Base-by-base conservation (phyloP, 768 basidiomycete species). In the Hebeloma cylindrosporum region DNA sequence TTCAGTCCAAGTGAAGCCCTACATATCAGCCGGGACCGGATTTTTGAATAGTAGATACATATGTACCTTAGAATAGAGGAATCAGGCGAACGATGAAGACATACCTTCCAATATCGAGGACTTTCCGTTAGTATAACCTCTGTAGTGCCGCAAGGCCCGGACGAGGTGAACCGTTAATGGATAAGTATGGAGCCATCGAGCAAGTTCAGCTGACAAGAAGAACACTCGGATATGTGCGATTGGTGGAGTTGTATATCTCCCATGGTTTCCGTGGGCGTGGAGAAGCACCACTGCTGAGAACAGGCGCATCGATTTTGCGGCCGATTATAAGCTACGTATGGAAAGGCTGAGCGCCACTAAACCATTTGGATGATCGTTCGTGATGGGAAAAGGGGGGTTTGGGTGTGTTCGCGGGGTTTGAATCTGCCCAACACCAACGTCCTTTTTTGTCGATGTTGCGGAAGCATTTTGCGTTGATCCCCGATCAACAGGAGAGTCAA, bases 401-500 rank as follows among this genome's bases (percentile, higher is more conserved):
- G 44, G 45, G 43, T 47, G 43, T 45, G 48, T 47, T 64, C 61
- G 62, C 62, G 62, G 66, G 62, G 60, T 58, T 48, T 54, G 51
- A 63, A 64, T 53, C 40, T 42, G 20, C 28, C 32, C 43, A 44
- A n/a, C 31, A 18, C 33, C 40, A 44, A 48, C 53, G 29, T 35
- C 55, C 51, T 36, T 35, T 44, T 54, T 51, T 49, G 50, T 47
- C 61, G 59, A 63, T 61, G 41, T 60, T 63, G 60, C 67, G 69
- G 68, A 61, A 63, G 54, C 47, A 58, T 52, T 61, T 58, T 62
- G 59, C 59, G 56, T 68, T 81, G 79, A 81, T 81, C 77, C 71
- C 77, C 77, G 79, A 81, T 81, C 79, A 81, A 71, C 64, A 65
- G 65, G 71, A 68, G 63, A 56, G 62, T 62, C 49, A 31, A 40